Percentiles rank a stretch among this genome's conserved stretches.
Evolutionary conservation across 345 rosid genomes (phyloP).

Genomic region (Populus euphratica): DNA sequence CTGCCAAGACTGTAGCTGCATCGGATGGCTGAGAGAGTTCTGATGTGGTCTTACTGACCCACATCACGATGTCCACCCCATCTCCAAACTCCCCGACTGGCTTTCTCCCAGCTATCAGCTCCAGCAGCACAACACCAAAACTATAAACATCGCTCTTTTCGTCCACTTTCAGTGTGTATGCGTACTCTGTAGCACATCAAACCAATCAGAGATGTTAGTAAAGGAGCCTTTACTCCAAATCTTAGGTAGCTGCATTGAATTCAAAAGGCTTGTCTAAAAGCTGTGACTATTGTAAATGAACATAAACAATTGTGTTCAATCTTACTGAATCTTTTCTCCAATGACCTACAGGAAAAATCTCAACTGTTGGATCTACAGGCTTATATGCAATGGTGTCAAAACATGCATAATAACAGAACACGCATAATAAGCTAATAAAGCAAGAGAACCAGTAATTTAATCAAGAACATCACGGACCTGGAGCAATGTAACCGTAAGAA

Average conservation of each 20-base stretch:
- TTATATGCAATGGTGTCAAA: neutral
- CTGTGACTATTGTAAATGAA: neutral
- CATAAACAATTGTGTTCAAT: too few species aligned
- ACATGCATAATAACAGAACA: neutral
- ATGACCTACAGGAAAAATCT: too few species aligned
- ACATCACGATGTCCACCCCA: conserved; percentile 87
- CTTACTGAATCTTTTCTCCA: too few species aligned
- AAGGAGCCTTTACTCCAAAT: neutral
- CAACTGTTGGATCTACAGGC: neutral
- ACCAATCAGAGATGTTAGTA: neutral
- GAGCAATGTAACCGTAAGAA: conserved; percentile 93
- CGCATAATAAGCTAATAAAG: neutral
- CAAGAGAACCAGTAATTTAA: neutral
- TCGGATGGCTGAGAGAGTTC: conserved; percentile 72
- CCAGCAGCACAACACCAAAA: conserved; percentile 79
- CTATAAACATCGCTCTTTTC: conserved; percentile 95
- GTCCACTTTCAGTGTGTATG: conserved; percentile 79
- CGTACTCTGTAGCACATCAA: conserved; percentile 55
- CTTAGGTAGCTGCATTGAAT: neutral
- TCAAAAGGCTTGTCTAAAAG: neutral
- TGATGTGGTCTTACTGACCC: conserved; percentile 67
- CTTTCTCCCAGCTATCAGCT: conserved; percentile 73
- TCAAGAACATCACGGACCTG: conserved; percentile 40
- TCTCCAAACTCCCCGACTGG: conserved; percentile 97
- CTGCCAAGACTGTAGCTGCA: conserved; percentile 54